Conservation (phyloP, 78 protist genomes). For the Guillardia theta region DNA sequence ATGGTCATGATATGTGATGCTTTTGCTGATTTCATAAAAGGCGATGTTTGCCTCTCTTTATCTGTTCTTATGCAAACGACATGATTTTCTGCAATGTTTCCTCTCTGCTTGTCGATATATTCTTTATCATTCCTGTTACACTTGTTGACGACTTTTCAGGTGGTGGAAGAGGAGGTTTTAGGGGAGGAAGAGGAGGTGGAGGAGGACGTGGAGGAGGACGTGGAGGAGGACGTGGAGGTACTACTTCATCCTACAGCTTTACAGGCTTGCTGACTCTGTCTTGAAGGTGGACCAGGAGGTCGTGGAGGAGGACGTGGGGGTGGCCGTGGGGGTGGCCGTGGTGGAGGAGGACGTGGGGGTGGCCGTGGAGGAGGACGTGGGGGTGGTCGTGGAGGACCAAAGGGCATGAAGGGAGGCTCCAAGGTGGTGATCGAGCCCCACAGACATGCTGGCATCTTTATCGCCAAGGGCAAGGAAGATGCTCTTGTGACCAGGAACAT, state of each 20-base stretch:
- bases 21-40: background rate
- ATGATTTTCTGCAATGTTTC: background rate
- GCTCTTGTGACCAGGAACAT: slow-evolving; percentile 87
- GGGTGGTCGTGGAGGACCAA: slow-evolving; percentile 64
- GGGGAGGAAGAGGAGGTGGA: background rate
- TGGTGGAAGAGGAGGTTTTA: background rate
- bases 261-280: background rate
- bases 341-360: slow-evolving; percentile 60
- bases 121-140: too few relatives aligned
- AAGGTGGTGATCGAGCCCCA: slow-evolving; percentile 92
- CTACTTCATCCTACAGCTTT: background rate
- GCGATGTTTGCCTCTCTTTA: background rate
- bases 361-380: slow-evolving; percentile 67
- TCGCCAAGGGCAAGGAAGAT: slow-evolving; percentile 92
- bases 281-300: slow-evolving; percentile 53
- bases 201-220: background rate
- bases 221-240: background rate
- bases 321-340: slow-evolving; percentile 50
- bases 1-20: background rate
- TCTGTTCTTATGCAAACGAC: background rate
- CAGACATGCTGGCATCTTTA: slow-evolving; percentile 89
- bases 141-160: too few relatives aligned
- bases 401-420: slow-evolving; percentile 82
- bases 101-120: too few relatives aligned
- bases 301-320: slow-evolving; percentile 62